Evolutionary conservation across 2,329 filamentous ascomycete genomes (phyloP).

Genomic region (Phoma sp.): DNA sequence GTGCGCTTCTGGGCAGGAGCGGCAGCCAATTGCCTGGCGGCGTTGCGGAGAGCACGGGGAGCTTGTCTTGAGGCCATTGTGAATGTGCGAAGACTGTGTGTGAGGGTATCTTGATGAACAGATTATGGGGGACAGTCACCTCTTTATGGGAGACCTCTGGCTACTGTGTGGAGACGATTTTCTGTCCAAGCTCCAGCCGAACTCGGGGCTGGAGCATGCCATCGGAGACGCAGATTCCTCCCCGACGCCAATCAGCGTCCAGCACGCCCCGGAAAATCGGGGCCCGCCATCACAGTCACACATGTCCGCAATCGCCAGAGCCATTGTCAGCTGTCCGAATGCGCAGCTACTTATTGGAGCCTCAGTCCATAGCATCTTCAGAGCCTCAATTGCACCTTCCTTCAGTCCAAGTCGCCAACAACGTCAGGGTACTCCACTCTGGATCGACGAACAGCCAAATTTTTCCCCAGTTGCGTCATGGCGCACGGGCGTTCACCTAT

Average conservation of each 20-base stretch:
- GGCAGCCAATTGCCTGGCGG: slow-evolving; percentile 62
- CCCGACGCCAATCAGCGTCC: slow-evolving; percentile 13
- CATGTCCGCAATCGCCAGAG: background rate
- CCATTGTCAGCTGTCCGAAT: slow-evolving; percentile 1
- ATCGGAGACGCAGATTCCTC: slow-evolving; percentile 15
- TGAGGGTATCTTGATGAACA: slow-evolving; percentile 47
- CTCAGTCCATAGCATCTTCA: background rate
- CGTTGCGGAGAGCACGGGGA: slow-evolving; percentile 64
- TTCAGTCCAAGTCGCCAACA: background rate
- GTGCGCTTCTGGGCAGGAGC: slow-evolving; percentile 61
- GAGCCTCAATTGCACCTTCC: background rate
- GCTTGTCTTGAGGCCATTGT: slow-evolving; percentile 81
- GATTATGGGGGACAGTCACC: slow-evolving; percentile 26
- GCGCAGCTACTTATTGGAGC: background rate
- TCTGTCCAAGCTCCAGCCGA: slow-evolving; percentile 21
- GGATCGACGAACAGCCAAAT: slow-evolving; percentile 11
- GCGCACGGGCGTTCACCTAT: slow-evolving; percentile 5
- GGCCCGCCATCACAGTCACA: slow-evolving; percentile 14
- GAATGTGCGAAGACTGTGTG: slow-evolving; percentile 40
- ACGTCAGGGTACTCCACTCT: slow-evolving; percentile 8
- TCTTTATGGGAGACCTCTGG: slow-evolving; percentile 33
- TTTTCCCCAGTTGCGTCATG: slow-evolving; percentile 17
- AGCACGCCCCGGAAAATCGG: background rate
- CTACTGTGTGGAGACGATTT: slow-evolving; percentile 19
- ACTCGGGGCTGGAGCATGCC: slow-evolving; percentile 11